Evolutionary conservation across 1,284 basidiomycete genomes (phyloP).

Genomic region (Peniophora sp.): DNA sequence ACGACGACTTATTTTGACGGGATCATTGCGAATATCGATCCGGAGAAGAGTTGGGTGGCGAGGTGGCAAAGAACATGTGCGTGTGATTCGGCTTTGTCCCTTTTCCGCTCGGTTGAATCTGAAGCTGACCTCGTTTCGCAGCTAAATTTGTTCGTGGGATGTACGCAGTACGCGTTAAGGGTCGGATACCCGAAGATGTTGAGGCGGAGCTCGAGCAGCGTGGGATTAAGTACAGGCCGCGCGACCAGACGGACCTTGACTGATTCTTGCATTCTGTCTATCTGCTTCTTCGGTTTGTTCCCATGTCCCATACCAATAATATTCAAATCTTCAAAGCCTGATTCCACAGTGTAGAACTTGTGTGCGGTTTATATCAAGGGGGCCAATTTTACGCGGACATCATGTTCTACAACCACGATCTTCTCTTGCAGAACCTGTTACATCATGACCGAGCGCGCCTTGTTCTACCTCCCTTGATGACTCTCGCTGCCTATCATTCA

Average conservation of each 20-base stretch:
- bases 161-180: conserved; percentile 84
- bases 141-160: conserved; percentile 83
- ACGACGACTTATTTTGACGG: conserved; percentile 96
- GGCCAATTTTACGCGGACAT: no score
- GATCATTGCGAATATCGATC: conserved; percentile 82
- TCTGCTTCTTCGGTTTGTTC: no score
- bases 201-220: conserved; percentile 69
- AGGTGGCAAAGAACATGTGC: conserved; percentile 86
- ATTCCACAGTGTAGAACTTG: no score
- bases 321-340: no score
- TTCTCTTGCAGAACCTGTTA: no score
- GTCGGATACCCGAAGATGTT: conserved; percentile 80
- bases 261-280: conserved; percentile 18
- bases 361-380: no score
- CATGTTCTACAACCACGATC: no score
- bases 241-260: conserved; percentile 71
- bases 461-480: no score
- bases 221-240: conserved; percentile 73
- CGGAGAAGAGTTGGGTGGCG: conserved; percentile 92
- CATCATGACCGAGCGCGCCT: no score
- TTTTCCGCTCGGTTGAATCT: background rate
- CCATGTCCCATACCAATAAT: no score
- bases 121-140: conserved; percentile 20
- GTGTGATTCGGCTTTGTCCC: conserved; percentile 21
- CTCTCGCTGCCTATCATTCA: no score